These are phyloP conservation scores for Odontarrhena argentea DNA, from an alignment of 345 rosid genomes.

Conservation along the genomic window DNA sequence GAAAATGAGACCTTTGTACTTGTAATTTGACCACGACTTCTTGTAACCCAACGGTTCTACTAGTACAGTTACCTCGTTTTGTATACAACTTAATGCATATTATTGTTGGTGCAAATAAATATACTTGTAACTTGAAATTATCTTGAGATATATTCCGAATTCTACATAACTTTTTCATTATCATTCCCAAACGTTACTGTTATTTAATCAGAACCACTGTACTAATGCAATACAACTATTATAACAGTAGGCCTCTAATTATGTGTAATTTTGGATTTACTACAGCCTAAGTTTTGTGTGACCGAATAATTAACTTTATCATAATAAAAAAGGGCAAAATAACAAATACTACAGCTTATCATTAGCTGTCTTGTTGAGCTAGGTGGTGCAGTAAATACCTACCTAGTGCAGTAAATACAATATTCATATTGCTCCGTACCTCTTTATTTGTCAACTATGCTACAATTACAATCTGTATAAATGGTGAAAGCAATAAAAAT, in stretches of 20 bases:
- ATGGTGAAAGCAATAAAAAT: not conserved
- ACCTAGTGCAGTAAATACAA: not conserved
- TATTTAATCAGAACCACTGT: constrained; percentile 3
- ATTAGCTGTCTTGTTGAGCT: constrained; percentile 28
- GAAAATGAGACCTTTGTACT: too few relatives aligned
- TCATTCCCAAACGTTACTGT: not conserved
- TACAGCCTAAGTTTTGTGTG: constrained; percentile 5
- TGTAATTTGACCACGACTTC: too few relatives aligned
- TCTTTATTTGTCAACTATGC: not conserved
- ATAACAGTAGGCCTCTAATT: not conserved
- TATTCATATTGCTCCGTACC: constrained; percentile 5
- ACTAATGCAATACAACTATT: constrained; percentile 15
- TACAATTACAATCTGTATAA: not conserved
- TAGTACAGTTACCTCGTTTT: too few relatives aligned
- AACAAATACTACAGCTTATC: constrained; percentile 31
- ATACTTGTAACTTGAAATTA: too few relatives aligned
- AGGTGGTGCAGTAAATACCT: constrained; percentile 10
- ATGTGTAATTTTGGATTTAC: not conserved
- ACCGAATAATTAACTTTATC: not conserved
- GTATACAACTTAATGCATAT: too few relatives aligned
- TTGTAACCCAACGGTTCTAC: too few relatives aligned
- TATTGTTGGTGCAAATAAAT: too few relatives aligned
- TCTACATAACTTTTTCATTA: too few relatives aligned
- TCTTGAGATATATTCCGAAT: too few relatives aligned
- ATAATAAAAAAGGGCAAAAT: constrained; percentile 11